Evolutionary conservation across 2,329 filamentous ascomycete species (phyloP), one percentile per base, ranked within the genome.

Genomic region (Phyllachora maydis): DNA sequence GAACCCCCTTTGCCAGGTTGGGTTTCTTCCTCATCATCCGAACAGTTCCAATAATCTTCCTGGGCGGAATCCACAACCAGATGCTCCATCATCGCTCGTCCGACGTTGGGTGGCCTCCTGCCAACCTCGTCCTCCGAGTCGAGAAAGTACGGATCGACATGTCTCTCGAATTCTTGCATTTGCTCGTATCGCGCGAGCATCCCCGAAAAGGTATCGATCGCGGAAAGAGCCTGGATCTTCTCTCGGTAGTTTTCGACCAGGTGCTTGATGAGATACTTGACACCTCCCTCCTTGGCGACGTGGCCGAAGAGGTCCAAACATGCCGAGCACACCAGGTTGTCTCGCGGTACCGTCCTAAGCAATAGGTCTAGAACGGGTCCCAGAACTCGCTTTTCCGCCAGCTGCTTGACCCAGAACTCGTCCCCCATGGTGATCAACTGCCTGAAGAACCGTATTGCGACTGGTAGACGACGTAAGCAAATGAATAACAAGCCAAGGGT

Each of bases 281-380:
- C 61, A 26, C 70, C 70, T n/a, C n/a, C n/a, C 37, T 90, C 78
- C 40, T 71, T 70, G 42, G 73, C 81, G 37, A 95, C 77, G 39
- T 74, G 82, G 38, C 91, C 82, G 33, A 98, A 95, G 20, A 98
- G 65, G 40, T 98, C 88, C 7, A 95, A 59, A 36, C 81, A 92
- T 6, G 83, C 85, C 1, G 85, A 95, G 45, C 88, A 90, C 16
- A 95, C 59, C 3, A 98, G 59, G 35, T 93, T 95, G 45, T 98
- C 85, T 19, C 82, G 68, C 1, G 83, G 79, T 65, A 93, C 75
- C 0, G 81, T 88, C 33, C 77, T 67, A 26, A 75, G 64, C 16
- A 95, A 63, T 18, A 93, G 72, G 34, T 88, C 68, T 9, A 98
- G 56, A 16, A 95, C 77, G 1, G 82, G 76, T 19, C 75, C 77